phyloP scores from a whole-genome alignment of 164 flowering plant genomes.

The Vitis amurensis region DNA sequence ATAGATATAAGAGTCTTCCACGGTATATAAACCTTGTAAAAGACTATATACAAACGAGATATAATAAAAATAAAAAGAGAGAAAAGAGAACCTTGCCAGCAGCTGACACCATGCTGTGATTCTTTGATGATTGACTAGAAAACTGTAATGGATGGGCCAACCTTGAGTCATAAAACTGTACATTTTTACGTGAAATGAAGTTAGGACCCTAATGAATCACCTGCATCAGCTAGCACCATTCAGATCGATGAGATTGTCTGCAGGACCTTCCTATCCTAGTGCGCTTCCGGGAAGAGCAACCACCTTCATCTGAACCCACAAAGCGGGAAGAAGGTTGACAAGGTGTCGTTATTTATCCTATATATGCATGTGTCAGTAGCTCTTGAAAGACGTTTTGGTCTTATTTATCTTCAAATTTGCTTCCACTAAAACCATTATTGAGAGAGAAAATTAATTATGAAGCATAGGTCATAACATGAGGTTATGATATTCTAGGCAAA shows the following conservation, averaged over 20 bases:
- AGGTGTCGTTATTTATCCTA: not conserved
- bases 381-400: not conserved
- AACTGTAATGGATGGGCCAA: not conserved
- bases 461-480: not conserved
- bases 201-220: not conserved
- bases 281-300: not conserved
- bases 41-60: too few species aligned
- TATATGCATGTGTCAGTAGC: not conserved
- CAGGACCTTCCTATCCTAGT: not conserved
- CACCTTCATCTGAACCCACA: not conserved
- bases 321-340: not conserved
- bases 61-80: too few species aligned
- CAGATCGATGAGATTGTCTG: not conserved
- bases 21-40: too few species aligned
- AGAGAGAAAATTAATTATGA: conserved; percentile 6
- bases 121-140: not conserved
- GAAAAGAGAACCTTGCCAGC: too few species aligned
- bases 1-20: too few species aligned
- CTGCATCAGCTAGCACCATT: not conserved
- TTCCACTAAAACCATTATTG: conserved; percentile 15
- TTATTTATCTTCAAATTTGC: conserved; percentile 18
- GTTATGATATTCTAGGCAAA: not conserved
- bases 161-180: not conserved
- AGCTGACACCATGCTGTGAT: too few species aligned
- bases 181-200: not conserved